A percentile compares a stretch with the other conserved stretches of the same genome.
Conservation (phyloP, 805 yeast species). For the Kregervanrija delftensis region DNA sequence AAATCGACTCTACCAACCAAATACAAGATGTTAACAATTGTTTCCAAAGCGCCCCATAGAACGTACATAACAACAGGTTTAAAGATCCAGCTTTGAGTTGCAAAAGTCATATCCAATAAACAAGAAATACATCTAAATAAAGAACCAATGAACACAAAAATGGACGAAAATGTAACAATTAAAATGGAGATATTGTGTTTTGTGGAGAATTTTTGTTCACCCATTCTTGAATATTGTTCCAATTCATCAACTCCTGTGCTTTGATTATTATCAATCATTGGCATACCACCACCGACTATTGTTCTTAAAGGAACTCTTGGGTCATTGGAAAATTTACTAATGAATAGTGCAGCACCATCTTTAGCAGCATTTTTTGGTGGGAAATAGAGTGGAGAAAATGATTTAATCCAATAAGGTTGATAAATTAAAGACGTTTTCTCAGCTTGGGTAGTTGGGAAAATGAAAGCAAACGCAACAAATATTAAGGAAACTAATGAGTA, state of each 20-base stretch:
- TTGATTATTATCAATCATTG: constrained; percentile 4
- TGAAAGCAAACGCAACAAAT: constrained; percentile 44
- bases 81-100: constrained; percentile 36
- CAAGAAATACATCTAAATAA: constrained; percentile 42
- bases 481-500: constrained; percentile 49
- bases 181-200: constrained; percentile 46
- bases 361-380: constrained; percentile 46
- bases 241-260: constrained; percentile 14
- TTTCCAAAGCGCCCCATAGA: constrained; percentile 64
- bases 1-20: constrained; percentile 63
- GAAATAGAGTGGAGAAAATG: constrained; percentile 52
- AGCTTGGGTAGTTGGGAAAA: constrained; percentile 45
- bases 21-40: constrained; percentile 47
- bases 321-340: constrained; percentile 12
- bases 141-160: constrained; percentile 44
- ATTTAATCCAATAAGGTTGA: constrained; percentile 77
- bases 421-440: constrained; percentile 46
- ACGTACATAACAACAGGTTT: constrained; percentile 57
- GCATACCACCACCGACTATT: constrained; percentile 21
- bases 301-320: constrained; percentile 20
- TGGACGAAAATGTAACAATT: constrained; percentile 38
- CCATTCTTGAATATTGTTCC: constrained; percentile 16
- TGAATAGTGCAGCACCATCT: constrained; percentile 19
- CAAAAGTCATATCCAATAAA: constrained; percentile 29
- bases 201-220: constrained; percentile 23